phyloP scores from a whole-genome alignment of 2,329 filamentous ascomycete genomes.

The Hymenoscyphus occultus region DNA sequence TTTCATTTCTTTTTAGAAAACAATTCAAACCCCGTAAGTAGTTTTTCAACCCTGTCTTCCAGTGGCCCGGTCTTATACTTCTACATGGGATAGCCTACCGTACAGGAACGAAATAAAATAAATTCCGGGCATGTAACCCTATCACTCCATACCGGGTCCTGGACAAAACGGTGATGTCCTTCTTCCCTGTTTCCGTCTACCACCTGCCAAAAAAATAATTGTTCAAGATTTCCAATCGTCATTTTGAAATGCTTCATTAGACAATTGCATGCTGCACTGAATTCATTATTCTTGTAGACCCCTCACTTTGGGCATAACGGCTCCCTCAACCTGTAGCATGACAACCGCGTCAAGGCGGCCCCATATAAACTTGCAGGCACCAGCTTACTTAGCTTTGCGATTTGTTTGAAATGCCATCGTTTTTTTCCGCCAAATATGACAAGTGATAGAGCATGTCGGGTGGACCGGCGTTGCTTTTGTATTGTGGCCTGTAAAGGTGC shows the following conservation, averaged over 20 bases:
- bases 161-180: not conserved
- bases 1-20: not conserved
- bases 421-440: constrained; percentile 1
- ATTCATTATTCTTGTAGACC: not conserved
- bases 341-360: not conserved
- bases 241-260: not conserved
- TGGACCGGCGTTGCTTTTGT: constrained; percentile 3
- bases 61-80: not conserved
- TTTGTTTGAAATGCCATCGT: constrained; percentile 1
- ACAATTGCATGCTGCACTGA: not conserved
- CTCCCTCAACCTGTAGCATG: not conserved
- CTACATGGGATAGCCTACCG: not conserved
- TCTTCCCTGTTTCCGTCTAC: not conserved
- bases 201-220: not conserved
- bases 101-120: not conserved
- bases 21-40: not conserved
- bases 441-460: not conserved
- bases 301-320: not conserved
- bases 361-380: not conserved
- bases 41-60: not conserved
- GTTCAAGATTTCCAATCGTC: not conserved
- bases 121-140: not conserved
- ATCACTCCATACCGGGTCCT: not conserved
- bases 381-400: not conserved
- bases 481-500: not conserved